Percentiles rank a stretch among this genome's conserved stretches.
Conservation (phyloP, 305 asterid species). For the Caryopteris hybrid region DNA sequence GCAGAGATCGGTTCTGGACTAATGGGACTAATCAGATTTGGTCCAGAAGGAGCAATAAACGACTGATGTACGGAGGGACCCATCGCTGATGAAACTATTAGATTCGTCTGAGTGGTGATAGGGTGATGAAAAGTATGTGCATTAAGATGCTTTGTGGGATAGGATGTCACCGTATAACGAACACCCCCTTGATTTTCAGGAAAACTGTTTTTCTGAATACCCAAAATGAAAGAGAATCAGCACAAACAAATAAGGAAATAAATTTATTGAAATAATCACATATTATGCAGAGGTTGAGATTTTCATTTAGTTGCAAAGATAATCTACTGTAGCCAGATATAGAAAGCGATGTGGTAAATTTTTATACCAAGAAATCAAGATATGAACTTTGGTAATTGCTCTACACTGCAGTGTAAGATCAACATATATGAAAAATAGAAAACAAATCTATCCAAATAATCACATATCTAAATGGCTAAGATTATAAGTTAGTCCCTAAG, state of each 20-base stretch:
- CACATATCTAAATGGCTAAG: too few species aligned
- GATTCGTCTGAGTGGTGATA: conserved; percentile 26
- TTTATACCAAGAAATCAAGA: too few species aligned
- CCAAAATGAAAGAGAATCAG: background rate
- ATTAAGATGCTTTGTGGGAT: conserved; percentile 41
- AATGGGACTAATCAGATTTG: conserved; percentile 25
- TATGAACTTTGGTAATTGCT: too few species aligned
- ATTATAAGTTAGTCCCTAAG: too few species aligned
- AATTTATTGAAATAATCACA: background rate
- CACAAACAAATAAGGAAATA: background rate
- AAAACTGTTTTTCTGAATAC: conserved; percentile 43
- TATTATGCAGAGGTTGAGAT: background rate
- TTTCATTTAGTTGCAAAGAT: background rate
- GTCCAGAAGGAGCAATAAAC: conserved; percentile 27
- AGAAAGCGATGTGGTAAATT: too few species aligned
- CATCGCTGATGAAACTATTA: conserved; percentile 27
- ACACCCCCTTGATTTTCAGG: conserved; percentile 48
- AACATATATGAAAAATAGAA: too few species aligned
- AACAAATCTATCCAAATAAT: too few species aligned
- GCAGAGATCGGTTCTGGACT: conserved; percentile 31
- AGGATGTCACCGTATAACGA: conserved; percentile 37
- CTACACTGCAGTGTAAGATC: too few species aligned
- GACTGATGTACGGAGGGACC: conserved; percentile 11
- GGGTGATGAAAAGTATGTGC: conserved; percentile 25
- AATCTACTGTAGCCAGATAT: background rate